Conservation (phyloP, 306 rosid genomes). For the Glycine soja region DNA sequence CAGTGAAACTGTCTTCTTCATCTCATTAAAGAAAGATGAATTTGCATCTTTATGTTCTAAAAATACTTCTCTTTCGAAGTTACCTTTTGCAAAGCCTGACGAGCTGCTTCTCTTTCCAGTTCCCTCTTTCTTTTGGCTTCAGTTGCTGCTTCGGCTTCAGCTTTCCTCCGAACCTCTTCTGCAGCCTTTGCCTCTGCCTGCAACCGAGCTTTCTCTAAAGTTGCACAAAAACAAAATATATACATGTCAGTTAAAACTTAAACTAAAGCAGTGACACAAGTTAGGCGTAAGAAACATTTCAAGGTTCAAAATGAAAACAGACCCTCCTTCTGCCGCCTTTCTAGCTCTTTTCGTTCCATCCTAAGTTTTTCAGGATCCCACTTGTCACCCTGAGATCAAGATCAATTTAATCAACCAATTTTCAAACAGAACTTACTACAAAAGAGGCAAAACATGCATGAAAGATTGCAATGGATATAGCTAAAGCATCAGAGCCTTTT, state of each 20-base stretch:
- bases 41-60: neutral
- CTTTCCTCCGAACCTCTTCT: slow-evolving; percentile 79
- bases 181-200: slow-evolving; percentile 89
- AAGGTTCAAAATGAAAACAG: slow-evolving; percentile 27
- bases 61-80: neutral
- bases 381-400: slow-evolving; percentile 67
- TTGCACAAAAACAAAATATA: neutral
- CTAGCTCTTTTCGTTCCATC: slow-evolving; percentile 80
- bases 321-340: slow-evolving; percentile 78
- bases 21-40: neutral
- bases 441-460: neutral
- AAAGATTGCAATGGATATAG: neutral
- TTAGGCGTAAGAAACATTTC: neutral
- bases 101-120: slow-evolving; percentile 83
- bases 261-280: neutral
- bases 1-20: neutral
- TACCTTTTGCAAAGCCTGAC: slow-evolving; percentile 82
- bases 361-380: slow-evolving; percentile 78
- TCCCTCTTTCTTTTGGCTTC: slow-evolving; percentile 76
- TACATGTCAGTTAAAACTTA: neutral
- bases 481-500: neutral
- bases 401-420: slow-evolving; percentile 29
- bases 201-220: slow-evolving; percentile 75
- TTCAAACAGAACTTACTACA: neutral
- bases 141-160: slow-evolving; percentile 71